phyloP scores from a whole-genome alignment of 1,284 basidiomycete genomes.

The Xerocomus nothofagi region DNA sequence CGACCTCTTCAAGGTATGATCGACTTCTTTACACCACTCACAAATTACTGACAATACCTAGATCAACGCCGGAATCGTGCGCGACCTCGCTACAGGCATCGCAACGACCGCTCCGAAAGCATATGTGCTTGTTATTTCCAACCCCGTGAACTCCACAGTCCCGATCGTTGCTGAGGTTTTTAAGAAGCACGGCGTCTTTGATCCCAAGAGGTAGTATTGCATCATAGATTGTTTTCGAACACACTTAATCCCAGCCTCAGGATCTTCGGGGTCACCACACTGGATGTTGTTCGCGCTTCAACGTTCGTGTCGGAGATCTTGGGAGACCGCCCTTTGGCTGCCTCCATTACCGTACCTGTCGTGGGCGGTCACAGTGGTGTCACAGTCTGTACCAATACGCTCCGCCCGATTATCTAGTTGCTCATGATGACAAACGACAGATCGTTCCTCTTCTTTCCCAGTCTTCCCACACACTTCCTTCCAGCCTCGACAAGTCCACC shows the following conservation, averaged over 20 bases:
- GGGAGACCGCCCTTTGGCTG: slow-evolving; percentile 60
- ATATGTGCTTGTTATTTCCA: slow-evolving; percentile 93
- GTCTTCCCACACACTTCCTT: slow-evolving; percentile 62
- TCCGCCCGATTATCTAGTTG: background rate
- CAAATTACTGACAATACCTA: slow-evolving; percentile 33
- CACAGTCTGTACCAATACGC: slow-evolving; percentile 54
- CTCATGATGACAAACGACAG: slow-evolving; percentile 37
- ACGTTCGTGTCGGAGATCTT: slow-evolving; percentile 89
- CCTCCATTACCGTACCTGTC: slow-evolving; percentile 82
- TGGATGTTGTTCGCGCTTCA: slow-evolving; percentile 96
- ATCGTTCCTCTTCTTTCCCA: slow-evolving; percentile 97
- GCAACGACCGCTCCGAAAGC: slow-evolving; percentile 88
- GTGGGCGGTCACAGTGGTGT: slow-evolving; percentile 97
- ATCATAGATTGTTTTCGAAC: background rate
- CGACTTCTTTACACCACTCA: background rate
- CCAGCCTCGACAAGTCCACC: slow-evolving; percentile 42
- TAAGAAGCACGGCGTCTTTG: slow-evolving; percentile 90
- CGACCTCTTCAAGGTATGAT: slow-evolving; percentile 85
- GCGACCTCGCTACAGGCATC: slow-evolving; percentile 88
- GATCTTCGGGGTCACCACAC: slow-evolving; percentile 96
- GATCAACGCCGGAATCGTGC: slow-evolving; percentile 98
- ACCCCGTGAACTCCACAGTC: slow-evolving; percentile 97
- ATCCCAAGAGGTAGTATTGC: slow-evolving; percentile 75
- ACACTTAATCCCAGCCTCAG: slow-evolving; percentile 39
- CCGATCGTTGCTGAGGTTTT: slow-evolving; percentile 95